Evolutionary conservation across 257 asterid genomes (phyloP).

Genomic region (Solanum stenotomum): DNA sequence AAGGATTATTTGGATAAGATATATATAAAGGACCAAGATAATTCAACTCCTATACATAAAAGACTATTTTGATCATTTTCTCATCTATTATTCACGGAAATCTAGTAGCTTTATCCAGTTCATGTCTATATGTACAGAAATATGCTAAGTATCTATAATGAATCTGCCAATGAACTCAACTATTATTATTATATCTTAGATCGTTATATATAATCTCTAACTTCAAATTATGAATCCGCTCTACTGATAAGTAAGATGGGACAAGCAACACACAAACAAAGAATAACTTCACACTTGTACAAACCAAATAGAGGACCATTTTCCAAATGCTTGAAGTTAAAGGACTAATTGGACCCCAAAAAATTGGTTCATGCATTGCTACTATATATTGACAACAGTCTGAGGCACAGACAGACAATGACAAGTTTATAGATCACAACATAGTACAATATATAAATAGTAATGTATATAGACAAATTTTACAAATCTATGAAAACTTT

Average conservation of each 20-base stretch:
- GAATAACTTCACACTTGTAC: background rate
- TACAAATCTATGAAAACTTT: background rate
- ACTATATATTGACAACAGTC: background rate
- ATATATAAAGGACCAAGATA: no score
- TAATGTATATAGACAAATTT: background rate
- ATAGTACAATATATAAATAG: background rate
- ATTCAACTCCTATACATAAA: no score
- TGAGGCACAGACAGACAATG: background rate
- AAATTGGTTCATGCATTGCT: background rate
- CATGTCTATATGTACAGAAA: no score
- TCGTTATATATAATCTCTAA: no score
- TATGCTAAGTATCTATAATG: no score
- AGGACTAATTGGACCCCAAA: background rate
- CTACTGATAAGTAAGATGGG: background rate
- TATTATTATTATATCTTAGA: no score
- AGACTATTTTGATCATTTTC: no score
- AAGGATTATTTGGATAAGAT: no score
- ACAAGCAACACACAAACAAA: background rate
- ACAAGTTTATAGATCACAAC: background rate
- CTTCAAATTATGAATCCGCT: background rate
- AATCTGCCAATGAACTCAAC: background rate
- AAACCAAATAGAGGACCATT: background rate
- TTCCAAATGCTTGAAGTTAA: background rate
- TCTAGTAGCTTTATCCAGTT: no score
- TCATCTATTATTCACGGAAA: no score